phyloP scores from a whole-genome alignment of 2,329 filamentous ascomycete species.

The Macroventuria anomochaeta region DNA sequence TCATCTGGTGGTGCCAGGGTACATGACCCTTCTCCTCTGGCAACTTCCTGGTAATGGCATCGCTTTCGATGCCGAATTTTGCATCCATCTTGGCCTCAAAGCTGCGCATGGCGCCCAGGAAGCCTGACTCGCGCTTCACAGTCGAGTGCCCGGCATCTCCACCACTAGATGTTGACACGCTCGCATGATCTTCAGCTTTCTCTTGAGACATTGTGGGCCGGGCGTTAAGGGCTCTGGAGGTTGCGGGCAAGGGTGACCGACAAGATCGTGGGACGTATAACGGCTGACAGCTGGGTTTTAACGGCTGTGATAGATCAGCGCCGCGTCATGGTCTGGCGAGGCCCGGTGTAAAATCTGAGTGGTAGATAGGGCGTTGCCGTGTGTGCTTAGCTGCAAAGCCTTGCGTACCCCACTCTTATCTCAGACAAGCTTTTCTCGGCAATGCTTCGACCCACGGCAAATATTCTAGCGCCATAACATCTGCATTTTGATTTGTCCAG shows the following conservation, averaged over 20 bases:
- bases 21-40: slow-evolving; percentile 38
- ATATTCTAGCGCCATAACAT: neutral
- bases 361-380: slow-evolving; percentile 19
- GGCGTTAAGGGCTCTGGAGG: neutral
- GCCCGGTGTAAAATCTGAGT: neutral
- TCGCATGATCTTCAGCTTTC: slow-evolving; percentile 23
- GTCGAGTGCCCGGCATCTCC: slow-evolving; percentile 10
- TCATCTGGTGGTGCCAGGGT: slow-evolving; percentile 36
- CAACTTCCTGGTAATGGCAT: slow-evolving; percentile 34
- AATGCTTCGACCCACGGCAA: slow-evolving; percentile 18
- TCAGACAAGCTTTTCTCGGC: slow-evolving; percentile 24
- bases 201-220: slow-evolving; percentile 21
- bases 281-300: slow-evolving; percentile 11
- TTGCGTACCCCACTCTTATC: slow-evolving; percentile 27
- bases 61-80: slow-evolving; percentile 32
- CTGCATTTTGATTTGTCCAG: neutral
- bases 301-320: slow-evolving; percentile 6
- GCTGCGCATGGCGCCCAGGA: slow-evolving; percentile 25
- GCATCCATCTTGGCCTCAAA: slow-evolving; percentile 31
- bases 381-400: slow-evolving; percentile 20
- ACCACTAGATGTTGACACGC: slow-evolving; percentile 16
- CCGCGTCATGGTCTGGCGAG: slow-evolving; percentile 19
- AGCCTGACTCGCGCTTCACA: slow-evolving; percentile 19
- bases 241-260: neutral
- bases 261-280: neutral